Evolutionary conservation across 2,329 filamentous ascomycete genomes (phyloP).

Genomic region (Didymella segeticola): DNA sequence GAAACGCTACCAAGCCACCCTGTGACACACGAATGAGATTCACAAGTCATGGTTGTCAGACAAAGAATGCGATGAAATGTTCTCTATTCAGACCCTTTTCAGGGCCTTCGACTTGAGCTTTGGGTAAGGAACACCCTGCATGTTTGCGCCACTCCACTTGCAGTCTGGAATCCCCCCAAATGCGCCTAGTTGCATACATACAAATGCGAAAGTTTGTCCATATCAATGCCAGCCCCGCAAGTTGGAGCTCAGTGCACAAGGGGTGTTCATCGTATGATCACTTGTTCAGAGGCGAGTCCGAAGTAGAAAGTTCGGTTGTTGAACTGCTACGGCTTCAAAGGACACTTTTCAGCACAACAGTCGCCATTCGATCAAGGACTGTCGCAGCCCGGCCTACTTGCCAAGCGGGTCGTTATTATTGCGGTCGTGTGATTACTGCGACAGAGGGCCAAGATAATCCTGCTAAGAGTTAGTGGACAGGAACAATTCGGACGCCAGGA

Average conservation of each 20-base stretch:
- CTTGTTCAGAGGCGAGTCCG: not conserved
- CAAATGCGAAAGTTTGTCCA: not conserved
- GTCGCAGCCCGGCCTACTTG: not conserved
- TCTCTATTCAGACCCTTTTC: constrained; percentile 38
- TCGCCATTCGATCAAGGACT: not conserved
- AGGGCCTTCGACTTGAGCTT: constrained; percentile 15
- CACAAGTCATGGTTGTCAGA: constrained; percentile 22
- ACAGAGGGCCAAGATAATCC: constrained; percentile 50
- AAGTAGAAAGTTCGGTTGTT: not conserved
- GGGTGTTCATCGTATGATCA: too few relatives aligned
- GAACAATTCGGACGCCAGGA: constrained; percentile 6
- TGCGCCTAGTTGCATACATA: not conserved
- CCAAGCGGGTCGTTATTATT: not conserved
- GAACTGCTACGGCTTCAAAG: not conserved
- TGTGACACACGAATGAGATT: constrained; percentile 29
- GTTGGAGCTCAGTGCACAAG: too few relatives aligned
- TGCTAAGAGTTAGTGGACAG: constrained; percentile 27
- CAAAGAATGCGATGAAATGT: constrained; percentile 29
- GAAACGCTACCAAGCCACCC: constrained; percentile 39
- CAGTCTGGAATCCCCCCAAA: constrained; percentile 8
- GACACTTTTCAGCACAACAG: not conserved
- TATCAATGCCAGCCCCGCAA: too few relatives aligned
- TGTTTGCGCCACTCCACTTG: not conserved
- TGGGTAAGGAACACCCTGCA: constrained; percentile 12
- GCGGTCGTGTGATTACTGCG: constrained; percentile 34